Conservation (phyloP, 2,329 filamentous ascomycete species). For the Trichophyton rubrum region DNA sequence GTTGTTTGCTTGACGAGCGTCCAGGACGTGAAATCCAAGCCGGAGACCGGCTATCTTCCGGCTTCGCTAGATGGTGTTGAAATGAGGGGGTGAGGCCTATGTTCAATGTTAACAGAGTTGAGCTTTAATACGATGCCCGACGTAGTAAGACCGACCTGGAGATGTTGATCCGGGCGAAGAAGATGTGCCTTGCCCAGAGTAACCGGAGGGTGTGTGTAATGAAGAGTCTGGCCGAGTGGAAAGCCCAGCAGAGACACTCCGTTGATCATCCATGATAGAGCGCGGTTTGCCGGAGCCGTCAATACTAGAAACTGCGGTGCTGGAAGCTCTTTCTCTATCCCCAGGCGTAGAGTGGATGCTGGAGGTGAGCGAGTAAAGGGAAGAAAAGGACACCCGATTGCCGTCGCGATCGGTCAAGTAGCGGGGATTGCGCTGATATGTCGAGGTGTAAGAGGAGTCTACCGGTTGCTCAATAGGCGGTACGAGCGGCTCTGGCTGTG, state of each 20-base stretch:
- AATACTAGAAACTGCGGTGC: slow-evolving; percentile 23
- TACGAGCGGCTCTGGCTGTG: background rate
- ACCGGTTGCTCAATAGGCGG: background rate
- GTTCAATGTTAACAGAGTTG: background rate
- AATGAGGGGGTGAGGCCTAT: background rate
- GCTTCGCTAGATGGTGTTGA: background rate
- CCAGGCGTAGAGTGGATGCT: slow-evolving; percentile 11
- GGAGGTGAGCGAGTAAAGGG: slow-evolving; percentile 47
- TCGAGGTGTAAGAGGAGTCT: background rate
- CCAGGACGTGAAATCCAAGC: slow-evolving; percentile 20
- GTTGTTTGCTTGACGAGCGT: slow-evolving; percentile 53
- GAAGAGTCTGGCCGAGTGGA: background rate
- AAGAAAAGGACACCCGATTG: slow-evolving; percentile 61
- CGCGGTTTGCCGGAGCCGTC: slow-evolving; percentile 23
- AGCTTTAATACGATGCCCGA: background rate
- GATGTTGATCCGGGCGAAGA: slow-evolving; percentile 4
- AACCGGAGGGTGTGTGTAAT: background rate
- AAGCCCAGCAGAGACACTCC: background rate
- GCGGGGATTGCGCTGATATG: slow-evolving; percentile 6
- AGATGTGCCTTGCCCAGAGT: background rate
- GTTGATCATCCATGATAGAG: slow-evolving; percentile 8
- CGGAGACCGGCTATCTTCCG: background rate
- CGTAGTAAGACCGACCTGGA: slow-evolving; percentile 4
- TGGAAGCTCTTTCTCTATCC: slow-evolving; percentile 15
- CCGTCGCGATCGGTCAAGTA: slow-evolving; percentile 27